Evolutionary conservation across 179 eudicot species (phyloP).

Genomic region (Nepenthes alata): DNA sequence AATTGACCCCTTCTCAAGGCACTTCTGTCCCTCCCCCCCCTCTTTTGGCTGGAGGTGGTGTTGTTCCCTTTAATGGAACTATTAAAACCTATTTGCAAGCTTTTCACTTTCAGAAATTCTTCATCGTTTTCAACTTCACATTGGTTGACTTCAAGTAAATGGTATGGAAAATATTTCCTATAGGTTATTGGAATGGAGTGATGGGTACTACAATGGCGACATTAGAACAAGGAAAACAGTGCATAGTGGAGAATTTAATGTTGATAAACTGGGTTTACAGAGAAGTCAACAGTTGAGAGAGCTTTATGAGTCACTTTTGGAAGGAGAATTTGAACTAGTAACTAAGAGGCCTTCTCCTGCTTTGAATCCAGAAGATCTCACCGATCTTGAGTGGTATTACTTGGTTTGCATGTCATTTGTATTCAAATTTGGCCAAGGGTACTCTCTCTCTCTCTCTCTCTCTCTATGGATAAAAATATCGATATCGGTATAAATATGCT

Average conservation of each 20-base stretch:
- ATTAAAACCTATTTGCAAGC: no score
- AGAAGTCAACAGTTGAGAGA: slow-evolving; percentile 75
- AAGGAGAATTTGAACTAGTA: slow-evolving; percentile 29
- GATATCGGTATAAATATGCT: no score
- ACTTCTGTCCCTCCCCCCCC: no score
- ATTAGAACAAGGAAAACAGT: slow-evolving; percentile 50
- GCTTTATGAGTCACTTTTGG: slow-evolving; percentile 44
- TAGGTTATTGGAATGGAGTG: slow-evolving; percentile 69
- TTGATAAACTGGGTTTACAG: slow-evolving; percentile 36
- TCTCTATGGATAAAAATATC: no score
- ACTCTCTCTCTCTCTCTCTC: slow-evolving; percentile 10
- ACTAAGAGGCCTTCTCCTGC: slow-evolving; percentile 42
- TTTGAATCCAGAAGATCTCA: slow-evolving; percentile 62
- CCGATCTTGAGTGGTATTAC: slow-evolving; percentile 78
- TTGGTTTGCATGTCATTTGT: slow-evolving; percentile 83
- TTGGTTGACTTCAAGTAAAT: no score
- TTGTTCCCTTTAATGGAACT: no score
- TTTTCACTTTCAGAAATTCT: no score
- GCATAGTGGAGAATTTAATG: slow-evolving; percentile 30
- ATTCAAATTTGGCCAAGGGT: slow-evolving; percentile 65
- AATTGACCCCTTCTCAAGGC: no score
- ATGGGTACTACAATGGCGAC: slow-evolving; percentile 84
- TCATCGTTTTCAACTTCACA: no score
- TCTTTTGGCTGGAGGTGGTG: no score
- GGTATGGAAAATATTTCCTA: neutral